Conservation (phyloP, 1,139 yeast genomes). For the Yamadazyma friedrichii region DNA sequence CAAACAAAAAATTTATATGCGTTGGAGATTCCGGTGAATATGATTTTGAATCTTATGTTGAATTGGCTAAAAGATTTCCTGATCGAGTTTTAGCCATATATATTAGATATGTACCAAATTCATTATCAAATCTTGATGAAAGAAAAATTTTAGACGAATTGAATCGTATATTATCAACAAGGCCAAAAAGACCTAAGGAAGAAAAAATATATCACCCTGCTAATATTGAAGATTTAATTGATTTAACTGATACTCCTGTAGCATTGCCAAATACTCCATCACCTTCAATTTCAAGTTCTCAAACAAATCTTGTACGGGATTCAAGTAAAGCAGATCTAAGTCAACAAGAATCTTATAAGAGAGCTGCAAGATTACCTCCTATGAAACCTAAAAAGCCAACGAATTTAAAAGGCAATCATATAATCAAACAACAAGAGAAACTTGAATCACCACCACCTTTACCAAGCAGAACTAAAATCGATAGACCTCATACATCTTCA, state of each 20-base stretch:
- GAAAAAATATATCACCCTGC: conserved; percentile 10
- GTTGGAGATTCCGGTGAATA: conserved; percentile 96
- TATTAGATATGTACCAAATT: conserved; percentile 74
- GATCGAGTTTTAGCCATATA: conserved; percentile 68
- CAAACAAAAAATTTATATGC: conserved; percentile 71
- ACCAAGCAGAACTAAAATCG: conserved; percentile 11
- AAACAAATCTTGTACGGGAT: neutral
- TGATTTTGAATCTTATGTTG: conserved; percentile 88
- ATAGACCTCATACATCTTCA: conserved; percentile 12
- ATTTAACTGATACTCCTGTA: conserved; percentile 25
- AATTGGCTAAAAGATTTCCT: conserved; percentile 63
- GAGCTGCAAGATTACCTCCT: conserved; percentile 26
- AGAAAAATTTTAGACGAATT: conserved; percentile 36
- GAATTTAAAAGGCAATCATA: conserved; percentile 25
- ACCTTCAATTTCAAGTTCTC: conserved; percentile 9
- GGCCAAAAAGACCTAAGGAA: conserved; percentile 1
- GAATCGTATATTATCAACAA: conserved; percentile 14
- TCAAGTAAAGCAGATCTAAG: neutral
- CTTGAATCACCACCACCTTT: conserved; percentile 15
- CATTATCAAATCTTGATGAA: conserved; percentile 58
- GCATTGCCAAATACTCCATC: conserved; percentile 4
- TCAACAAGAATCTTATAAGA: neutral
- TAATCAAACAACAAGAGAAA: conserved; percentile 8
- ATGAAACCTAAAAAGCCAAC: conserved; percentile 41
- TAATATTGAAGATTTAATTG: conserved; percentile 31